Evolutionary conservation across 1,284 basidiomycete species (phyloP), one percentile per base, ranked within the genome.

Genomic region (Pseudozyma tsukubaensis): DNA sequence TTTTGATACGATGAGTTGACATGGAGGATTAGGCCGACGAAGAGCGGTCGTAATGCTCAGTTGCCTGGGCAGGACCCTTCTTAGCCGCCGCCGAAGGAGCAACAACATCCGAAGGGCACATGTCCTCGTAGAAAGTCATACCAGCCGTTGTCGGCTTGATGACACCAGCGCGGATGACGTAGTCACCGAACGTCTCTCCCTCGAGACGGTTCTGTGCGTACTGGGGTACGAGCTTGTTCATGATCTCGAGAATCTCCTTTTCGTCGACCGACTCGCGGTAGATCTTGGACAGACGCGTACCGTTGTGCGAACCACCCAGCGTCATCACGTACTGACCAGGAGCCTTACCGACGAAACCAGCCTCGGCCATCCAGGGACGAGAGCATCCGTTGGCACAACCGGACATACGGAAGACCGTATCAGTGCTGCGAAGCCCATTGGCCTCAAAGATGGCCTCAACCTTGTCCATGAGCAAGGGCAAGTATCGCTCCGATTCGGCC

Each of bases 181-280:
- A 99, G 86, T 99, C 97, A 48, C 96, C 97, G 80, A 99, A 99
- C 67, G 88, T 90, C 86, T 99, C 96, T 54, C 93, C 94, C n/a
- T 93, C 90, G 29, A 88, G 86, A 57, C 95, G 88, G 85, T 98
- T 94, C 36, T 92, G 87, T 3, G 96, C 94, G 85, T 94, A 99
- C 68, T 89, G 89, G 85, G 93, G 94, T 88, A 99, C 95, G 91
- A 99, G 94, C 1, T 94, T 93, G 71, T 86, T 85, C 47, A 99
- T 89, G 78, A 96, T 95, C 7, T 90, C 90, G 52, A 99, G 87
- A 75, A 98, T 98, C 86, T 99, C 95, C 4, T 91, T 92, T 86
- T 98, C 96, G 24, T 91, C 91, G 42, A 98, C 94, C 19, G 91
- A 90, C 88, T 97, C 75, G 90, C 92, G 86, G 85, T 92, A 95